phyloP scores from a whole-genome alignment of 2,329 filamentous ascomycete genomes.

The Colletotrichum sidae region DNA sequence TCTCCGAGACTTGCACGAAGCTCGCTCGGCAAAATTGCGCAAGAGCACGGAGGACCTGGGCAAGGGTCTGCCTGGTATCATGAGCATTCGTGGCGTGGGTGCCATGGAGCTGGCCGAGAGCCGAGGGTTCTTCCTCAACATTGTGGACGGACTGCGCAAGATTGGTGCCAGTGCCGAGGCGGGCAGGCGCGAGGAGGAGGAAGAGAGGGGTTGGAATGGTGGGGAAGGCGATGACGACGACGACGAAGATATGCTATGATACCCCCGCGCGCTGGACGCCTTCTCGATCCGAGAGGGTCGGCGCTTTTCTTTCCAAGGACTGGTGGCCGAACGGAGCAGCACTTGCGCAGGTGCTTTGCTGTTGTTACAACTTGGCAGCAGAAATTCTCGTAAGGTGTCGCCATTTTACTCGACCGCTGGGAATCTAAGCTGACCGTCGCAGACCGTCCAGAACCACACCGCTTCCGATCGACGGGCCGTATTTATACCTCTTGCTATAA shows the following conservation, averaged over 20 bases:
- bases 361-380: too few relatives aligned
- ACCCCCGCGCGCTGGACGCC: conserved; percentile 25
- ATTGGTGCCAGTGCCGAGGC: conserved; percentile 86
- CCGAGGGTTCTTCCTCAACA: conserved; percentile 83
- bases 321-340: too few relatives aligned
- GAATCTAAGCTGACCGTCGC: too few relatives aligned
- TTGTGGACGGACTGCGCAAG: conserved; percentile 88
- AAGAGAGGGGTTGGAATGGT: conserved; percentile 65
- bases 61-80: conserved; percentile 76
- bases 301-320: conserved; percentile 9
- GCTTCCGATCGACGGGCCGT: too few relatives aligned
- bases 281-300: not conserved
- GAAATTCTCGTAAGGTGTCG: too few relatives aligned
- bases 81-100: conserved; percentile 79
- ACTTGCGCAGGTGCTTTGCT: too few relatives aligned
- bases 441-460: too few relatives aligned
- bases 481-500: too few relatives aligned
- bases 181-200: conserved; percentile 80
- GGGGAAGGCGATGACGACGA: conserved; percentile 73
- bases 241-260: conserved; percentile 61
- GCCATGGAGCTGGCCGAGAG: conserved; percentile 94
- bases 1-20: conserved; percentile 85
- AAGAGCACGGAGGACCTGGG: conserved; percentile 79
- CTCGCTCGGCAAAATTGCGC: conserved; percentile 89
- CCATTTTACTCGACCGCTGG: too few relatives aligned